A percentile compares a stretch with the other conserved stretches of the same genome.
Conservation (phyloP, 202 grass and related monocot species). For the Dendrocalamus latiflorus region DNA sequence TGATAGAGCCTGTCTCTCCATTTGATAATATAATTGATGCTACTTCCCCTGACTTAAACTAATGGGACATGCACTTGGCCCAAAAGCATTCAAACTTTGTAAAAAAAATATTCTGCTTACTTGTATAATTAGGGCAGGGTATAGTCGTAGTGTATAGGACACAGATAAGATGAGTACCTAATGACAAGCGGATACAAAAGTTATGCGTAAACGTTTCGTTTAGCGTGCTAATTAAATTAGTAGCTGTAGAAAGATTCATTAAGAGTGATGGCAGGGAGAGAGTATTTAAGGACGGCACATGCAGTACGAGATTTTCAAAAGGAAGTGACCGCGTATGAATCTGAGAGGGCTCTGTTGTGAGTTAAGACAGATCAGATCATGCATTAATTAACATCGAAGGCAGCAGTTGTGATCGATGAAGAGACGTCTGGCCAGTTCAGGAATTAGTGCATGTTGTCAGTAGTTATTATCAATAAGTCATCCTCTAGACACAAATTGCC, state of each 20-base stretch:
- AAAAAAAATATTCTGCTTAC: background rate
- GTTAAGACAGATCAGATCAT: too few species aligned
- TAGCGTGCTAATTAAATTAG: background rate
- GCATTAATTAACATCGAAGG: too few species aligned
- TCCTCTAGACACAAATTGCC: too few species aligned
- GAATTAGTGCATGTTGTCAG: too few species aligned
- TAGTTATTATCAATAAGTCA: too few species aligned
- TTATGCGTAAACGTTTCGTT: conserved; percentile 2
- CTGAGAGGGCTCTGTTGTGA: background rate
- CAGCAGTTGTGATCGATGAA: too few species aligned
- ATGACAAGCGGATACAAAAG: conserved; percentile 32
- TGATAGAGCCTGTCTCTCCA: background rate
- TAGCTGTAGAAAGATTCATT: background rate
- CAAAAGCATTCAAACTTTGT: conserved; percentile 41
- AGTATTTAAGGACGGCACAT: conserved; percentile 6
- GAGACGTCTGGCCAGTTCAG: too few species aligned
- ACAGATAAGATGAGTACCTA: conserved; percentile 26
- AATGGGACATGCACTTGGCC: background rate
- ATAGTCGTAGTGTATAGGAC: conserved; percentile 2
- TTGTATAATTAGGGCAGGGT: conserved; percentile 8
- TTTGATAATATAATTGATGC: background rate
- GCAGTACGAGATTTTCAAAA: conserved; percentile 17
- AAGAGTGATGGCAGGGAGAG: background rate
- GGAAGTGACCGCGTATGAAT: background rate
- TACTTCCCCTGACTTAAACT: conserved; percentile 23